phyloP scores from a whole-genome alignment of 192 early-diverging fungal genomes.

The Coemansia sp. region DNA sequence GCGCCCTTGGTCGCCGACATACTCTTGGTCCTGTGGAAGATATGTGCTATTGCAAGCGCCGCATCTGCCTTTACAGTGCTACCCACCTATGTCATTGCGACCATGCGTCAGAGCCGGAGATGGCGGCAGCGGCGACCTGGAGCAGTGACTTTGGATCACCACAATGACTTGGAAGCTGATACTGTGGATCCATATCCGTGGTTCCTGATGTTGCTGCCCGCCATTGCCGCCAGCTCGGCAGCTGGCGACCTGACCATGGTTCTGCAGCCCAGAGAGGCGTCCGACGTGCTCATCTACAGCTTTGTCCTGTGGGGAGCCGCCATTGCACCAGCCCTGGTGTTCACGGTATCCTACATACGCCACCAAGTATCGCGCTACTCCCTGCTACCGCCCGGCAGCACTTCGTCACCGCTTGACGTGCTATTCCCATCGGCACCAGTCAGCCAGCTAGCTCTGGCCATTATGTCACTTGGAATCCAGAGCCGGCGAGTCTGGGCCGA shows the following conservation, averaged over 20 bases:
- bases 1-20: conserved; percentile 36
- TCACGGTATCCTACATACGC: conserved; percentile 14
- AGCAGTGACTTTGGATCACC: not conserved
- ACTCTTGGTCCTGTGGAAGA: conserved; percentile 12
- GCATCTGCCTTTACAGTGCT: not conserved
- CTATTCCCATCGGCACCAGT: conserved; percentile 15
- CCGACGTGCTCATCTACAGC: conserved; percentile 10
- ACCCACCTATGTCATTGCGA: conserved; percentile 1
- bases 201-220: conserved; percentile 24
- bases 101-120: conserved; percentile 1
- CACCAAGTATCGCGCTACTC: not conserved
- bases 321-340: conserved; percentile 13
- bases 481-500: conserved; percentile 38
- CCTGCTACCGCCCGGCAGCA: not conserved
- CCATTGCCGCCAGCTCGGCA: conserved; percentile 3
- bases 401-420: not conserved
- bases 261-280: conserved; percentile 6
- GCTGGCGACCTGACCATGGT: conserved; percentile 32
- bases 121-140: not conserved
- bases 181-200: not conserved
- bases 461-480: conserved; percentile 43
- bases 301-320: conserved; percentile 32
- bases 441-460: conserved; percentile 26
- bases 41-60: conserved; percentile 11
- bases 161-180: not conserved